Base-by-base conservation (phyloP, 169 alveolate genomes). In the Theileria orientalis region DNA sequence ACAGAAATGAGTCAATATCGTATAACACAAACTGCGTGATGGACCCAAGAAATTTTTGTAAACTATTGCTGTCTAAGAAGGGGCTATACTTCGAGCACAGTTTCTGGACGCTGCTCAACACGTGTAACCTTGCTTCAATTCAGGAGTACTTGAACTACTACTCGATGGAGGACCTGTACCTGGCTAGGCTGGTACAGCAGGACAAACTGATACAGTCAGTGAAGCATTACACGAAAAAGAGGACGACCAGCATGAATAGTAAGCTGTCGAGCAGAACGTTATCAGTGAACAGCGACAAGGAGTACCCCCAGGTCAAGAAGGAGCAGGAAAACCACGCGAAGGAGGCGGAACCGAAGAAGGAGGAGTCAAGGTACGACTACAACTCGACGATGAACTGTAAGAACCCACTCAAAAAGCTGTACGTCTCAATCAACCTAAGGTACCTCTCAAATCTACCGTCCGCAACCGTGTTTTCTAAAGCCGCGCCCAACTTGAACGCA, bases 321-420 rank as follows among this genome's bases (percentile, higher is more conserved):
- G 76, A 68, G 14, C 37, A 56, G 6, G 5, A 2, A 27, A 32
- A 30, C 2, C 37, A 30, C 0, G 8, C 42, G 1, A 7, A 29
- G 21, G 44, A 56, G 16, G 37, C 16, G 21, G 42, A 23, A 30
- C 40, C 8, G 41, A 29, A 32, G 16, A 23, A 23, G 5, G 21
- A 56, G 37, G 21, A 23, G 21, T 32, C 32, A 27, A 40, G 21
- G 6, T 56, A 29, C 32, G 37, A 56, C 46, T 27, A 6, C 21
- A 25, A n/a, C 37, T 23, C 35, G n/a, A 30, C 3, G 16, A 1
- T 56, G 46, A 56, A 56, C 21, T 72, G 74, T 21, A 79, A 79
- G 51, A 71, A 79, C 56, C 83, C 83, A 3, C 33, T 79, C 75
- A 79, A 79, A 62, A 79, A 52, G 56, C 69, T 79, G 44, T 77